Evolutionary conservation across 345 rosid species (phyloP), one percentile per base, ranked within the genome.

Genomic region (Syzygium aromaticum): DNA sequence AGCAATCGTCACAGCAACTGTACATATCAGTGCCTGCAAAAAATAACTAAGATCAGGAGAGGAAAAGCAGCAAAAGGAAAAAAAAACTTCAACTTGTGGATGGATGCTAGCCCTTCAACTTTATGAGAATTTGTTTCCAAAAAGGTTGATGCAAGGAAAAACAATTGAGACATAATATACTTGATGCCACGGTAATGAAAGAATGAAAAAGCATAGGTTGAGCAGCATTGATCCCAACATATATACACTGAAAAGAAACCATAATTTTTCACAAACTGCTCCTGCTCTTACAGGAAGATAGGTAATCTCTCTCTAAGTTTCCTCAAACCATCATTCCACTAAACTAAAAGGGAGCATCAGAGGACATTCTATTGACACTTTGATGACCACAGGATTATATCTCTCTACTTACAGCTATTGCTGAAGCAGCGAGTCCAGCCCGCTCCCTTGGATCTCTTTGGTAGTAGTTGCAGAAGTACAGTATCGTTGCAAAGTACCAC

Each of bases 361-460:
- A 33, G 61, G 52, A 87, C 27, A 22, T 2, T 11, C 23, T 77
- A 87, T 52, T 17, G 53, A 46, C 67, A 77, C 27, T 73, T 19
- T 12, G 12, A 73, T 73, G 49, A 40, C 59, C 17, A 86, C 54
- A 82, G 84, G 23, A 53, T n/a, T n/a, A 83, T 43, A 30, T 57
- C 1, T n/a, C 84, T 84, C 16, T 53, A 91, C 99, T 95, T 86
- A 96, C 99, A 89, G 98, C 98, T 85, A 97, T 94, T 87, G 98
- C 96, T 84, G 95, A 96, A 78, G 99, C 99, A 89, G 97, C 98
- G 77, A 97, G 98, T 86, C 99, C 99, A 51, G 99, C 89, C 85
- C 99, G 93, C 89, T 96, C 99, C 52, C 99, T 93, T 43, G 99
- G 99, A 93, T 98, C 99, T 91, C 90, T 96, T 51, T 86, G 97